Evolutionary conservation across 495 filamentous ascomycete species (phyloP).

Genomic region (Neurospora tetraspora): DNA sequence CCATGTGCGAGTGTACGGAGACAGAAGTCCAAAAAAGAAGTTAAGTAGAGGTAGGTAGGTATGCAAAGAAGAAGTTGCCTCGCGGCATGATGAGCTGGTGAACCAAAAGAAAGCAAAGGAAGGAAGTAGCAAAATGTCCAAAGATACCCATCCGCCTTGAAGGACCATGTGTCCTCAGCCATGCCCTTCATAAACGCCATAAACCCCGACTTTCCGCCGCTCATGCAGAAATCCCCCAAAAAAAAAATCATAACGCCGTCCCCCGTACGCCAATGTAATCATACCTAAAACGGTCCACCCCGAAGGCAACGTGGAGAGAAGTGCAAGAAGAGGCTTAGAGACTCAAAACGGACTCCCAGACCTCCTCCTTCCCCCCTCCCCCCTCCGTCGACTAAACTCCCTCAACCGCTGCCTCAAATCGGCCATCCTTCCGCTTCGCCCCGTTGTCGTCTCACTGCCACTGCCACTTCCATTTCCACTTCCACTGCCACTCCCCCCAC

Average conservation of each 20-base stretch:
- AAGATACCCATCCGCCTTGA: neutral
- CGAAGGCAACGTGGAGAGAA: neutral
- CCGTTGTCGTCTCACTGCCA: neutral
- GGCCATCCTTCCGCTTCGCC: neutral
- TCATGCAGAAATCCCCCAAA: neutral
- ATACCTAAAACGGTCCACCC: neutral
- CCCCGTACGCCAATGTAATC: neutral
- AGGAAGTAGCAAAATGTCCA: neutral
- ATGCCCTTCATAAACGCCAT: neutral
- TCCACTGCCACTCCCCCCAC: neutral
- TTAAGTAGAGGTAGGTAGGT: neutral
- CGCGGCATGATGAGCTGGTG: neutral
- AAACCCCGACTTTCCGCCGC: neutral
- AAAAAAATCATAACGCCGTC: neutral
- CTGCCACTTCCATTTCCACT: neutral
- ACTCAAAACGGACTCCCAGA: neutral
- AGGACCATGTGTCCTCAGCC: neutral
- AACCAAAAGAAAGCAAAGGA: neutral
- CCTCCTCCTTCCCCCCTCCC: neutral
- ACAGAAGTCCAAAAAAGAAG: neutral
- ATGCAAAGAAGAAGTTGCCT: neutral
- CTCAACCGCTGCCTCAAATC: neutral
- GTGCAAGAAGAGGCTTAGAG: neutral
- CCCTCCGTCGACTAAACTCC: neutral
- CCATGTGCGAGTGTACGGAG: neutral